These are phyloP conservation scores for Monilinia fructicola DNA, from an alignment of 2,329 filamentous ascomycete species.

Conservation along the genomic window DNA sequence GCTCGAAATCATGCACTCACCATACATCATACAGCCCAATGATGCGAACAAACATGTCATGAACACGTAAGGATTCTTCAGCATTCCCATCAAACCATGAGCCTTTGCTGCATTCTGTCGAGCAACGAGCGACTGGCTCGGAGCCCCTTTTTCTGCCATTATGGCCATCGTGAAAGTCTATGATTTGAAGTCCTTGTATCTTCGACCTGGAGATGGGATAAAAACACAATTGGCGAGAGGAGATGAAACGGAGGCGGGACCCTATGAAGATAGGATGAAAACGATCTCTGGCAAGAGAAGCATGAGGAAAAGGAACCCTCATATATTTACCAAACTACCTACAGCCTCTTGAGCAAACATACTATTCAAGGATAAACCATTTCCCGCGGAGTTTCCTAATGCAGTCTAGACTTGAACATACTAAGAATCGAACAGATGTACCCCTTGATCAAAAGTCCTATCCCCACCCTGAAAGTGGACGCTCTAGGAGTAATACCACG, in stretches of 20 bases:
- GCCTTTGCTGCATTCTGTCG: constrained; percentile 43
- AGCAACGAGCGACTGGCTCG: constrained; percentile 43
- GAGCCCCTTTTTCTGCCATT: constrained; percentile 1
- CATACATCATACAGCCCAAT: constrained; percentile 38
- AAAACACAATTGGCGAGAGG: background rate
- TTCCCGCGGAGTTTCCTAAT: constrained; percentile 5
- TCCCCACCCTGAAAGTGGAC: constrained; percentile 9
- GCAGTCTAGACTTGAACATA: background rate
- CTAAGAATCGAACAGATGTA: background rate
- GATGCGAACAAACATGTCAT: constrained; percentile 42
- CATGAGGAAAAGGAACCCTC: background rate
- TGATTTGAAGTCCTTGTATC: background rate
- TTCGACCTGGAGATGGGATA: background rate
- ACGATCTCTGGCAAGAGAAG: constrained; percentile 1
- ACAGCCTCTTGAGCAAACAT: background rate
- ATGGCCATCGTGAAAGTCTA: constrained; percentile 5
- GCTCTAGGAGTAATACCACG: background rate
- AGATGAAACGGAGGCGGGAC: background rate
- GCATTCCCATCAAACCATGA: constrained; percentile 44
- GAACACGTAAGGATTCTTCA: constrained; percentile 46
- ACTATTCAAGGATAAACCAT: background rate
- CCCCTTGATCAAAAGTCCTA: background rate
- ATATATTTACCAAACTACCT: constrained; percentile 2
- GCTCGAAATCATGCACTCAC: constrained; percentile 21
- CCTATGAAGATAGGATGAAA: constrained; percentile 8